Evolutionary conservation across 495 filamentous ascomycete species (phyloP), one percentile per base, ranked within the genome.

Genomic region (Xylaria bambusicola): DNA sequence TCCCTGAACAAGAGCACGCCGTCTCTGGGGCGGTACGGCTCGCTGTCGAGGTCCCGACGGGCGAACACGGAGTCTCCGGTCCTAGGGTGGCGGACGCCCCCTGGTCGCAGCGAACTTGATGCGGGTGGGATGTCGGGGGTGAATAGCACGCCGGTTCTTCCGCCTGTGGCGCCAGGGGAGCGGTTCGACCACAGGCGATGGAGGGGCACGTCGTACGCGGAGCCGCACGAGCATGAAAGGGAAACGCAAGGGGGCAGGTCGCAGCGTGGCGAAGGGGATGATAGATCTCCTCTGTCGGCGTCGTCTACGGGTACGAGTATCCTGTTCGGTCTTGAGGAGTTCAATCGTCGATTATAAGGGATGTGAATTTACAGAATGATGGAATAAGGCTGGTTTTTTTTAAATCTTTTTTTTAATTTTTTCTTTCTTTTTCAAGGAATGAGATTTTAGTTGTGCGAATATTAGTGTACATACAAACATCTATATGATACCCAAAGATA

Each of bases 1-100:
- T 48, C 44, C 0, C 56, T 26, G 15, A 67, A 62, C 18, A 8
- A 13, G 0, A 68, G 63, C 41, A 53, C 54, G 40, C 60, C 33
- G 13, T 21, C 57, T n/a, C 45, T 65, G 9, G 45, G 45, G 0
- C 46, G 23, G 41, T 50, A 49, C 10, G 55, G 45, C 23, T 57
- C 55, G 13, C n/a, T 41, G 17, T 36, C 42, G 23, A 48, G 18
- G 10, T 42, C 13, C 3, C 56, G 49, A 33, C 59, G 42, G 27
- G 17, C 15, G 41, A 26, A 46, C 20, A 17, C 21, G 13, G 52
- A 58, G 26, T 57, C 61, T 21, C 58, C 65, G 3, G 49, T 60
- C 15, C 18, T 53, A 29, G 54, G 54, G 27, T 41, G 38, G 61
- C 36, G 20, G 17, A 36, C 17, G 36, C 3, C 10, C 4, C 15